Evolutionary conservation across 176 grass and related monocot genomes (phyloP), one percentile per base, ranked within the genome.

Genomic region (Carex cristatella): DNA sequence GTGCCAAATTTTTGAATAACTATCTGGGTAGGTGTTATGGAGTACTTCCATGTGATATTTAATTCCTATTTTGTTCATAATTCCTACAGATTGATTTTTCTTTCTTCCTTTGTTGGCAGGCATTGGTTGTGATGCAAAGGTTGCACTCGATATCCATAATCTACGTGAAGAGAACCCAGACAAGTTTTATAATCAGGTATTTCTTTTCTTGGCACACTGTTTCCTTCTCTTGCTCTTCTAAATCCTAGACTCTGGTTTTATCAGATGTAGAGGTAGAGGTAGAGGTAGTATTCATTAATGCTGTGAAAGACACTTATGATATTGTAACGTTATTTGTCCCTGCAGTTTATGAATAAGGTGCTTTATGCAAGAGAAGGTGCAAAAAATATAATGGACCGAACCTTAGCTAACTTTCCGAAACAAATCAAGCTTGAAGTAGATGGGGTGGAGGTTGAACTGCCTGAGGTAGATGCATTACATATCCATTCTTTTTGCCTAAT

Each of bases 291-390:
- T 2, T 82, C 33, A 37, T 13, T 70, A 33, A 79, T 49, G 32
- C 65, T 84, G 11, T 88, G 28, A 86, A 11, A 33, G 57, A 42
- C 55, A 49, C 4, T 79, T 55, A 35, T 28, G 48, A 10, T 84
- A 13, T 72, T 56, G 31, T n/a, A 15, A 69, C 1, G 48, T 76
- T 71, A 44, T 82, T 81, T 59, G 64, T 88, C 69, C 81, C 46
- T 88, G 81, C 83, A 96, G 94, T 96, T 96, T 74, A 92, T 96
- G 89, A 96, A 96, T 76, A 96, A 96, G 76, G 90, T 95, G 82
- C 90, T 98, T 79, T 98, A 98, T 81, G 95, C 95, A 85, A 98
- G 67, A 89, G 95, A 98, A 90, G 93, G 95, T n/a, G 95, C 95
- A 63, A 98, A 93, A 88, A 93, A 90, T 84, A 94, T 98, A 35